Evolutionary conservation across 2,329 filamentous ascomycete genomes (phyloP).

Genomic region (Alternaria dauci): DNA sequence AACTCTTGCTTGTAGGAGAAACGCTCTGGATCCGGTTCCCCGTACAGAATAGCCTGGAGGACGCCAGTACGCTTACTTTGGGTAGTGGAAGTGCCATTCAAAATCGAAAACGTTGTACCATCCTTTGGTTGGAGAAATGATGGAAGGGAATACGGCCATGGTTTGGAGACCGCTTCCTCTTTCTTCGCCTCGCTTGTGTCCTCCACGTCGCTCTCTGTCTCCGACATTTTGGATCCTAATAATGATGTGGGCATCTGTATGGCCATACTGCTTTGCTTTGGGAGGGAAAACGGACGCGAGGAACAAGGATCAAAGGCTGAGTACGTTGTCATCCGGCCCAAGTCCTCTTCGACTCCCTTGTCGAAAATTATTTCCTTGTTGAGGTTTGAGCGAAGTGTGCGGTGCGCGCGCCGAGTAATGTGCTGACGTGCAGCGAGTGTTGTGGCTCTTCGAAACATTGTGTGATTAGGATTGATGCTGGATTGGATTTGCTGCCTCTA

Average conservation of each 20-base stretch:
- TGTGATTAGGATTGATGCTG: background rate
- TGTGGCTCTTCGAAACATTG: constrained; percentile 4
- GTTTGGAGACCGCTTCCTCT: background rate
- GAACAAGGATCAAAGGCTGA: constrained; percentile 12
- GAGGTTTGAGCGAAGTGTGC: background rate
- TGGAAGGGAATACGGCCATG: constrained; percentile 25
- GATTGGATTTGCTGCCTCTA: no score
- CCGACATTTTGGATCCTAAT: background rate
- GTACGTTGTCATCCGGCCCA: background rate
- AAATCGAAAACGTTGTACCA: constrained; percentile 24
- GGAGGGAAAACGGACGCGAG: constrained; percentile 4
- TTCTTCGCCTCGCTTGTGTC: background rate
- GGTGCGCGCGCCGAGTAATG: background rate
- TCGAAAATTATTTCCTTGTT: background rate
- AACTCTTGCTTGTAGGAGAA: background rate
- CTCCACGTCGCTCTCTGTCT: background rate
- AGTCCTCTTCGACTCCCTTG: background rate
- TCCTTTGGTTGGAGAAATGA: constrained; percentile 13
- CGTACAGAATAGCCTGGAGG: constrained; percentile 26
- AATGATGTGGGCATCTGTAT: background rate
- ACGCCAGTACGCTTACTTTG: background rate
- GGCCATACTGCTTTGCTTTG: constrained; percentile 1
- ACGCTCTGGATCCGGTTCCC: constrained; percentile 19
- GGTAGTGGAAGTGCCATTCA: background rate
- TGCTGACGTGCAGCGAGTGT: background rate